phyloP scores from a whole-genome alignment of 2,329 filamentous ascomycete genomes.

The Dactylellina drechsleri region DNA sequence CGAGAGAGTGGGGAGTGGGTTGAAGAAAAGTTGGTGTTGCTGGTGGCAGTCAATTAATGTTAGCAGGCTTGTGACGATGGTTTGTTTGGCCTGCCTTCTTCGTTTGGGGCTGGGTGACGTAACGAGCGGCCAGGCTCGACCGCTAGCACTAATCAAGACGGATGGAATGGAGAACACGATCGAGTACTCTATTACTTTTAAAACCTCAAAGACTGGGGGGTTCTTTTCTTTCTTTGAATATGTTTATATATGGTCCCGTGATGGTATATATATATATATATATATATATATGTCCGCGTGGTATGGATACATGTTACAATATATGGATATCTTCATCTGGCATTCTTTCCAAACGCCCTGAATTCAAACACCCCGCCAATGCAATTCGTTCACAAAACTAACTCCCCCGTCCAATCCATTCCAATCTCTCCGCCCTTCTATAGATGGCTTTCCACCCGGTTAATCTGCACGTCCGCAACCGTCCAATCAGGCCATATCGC shows the following conservation, averaged over 20 bases:
- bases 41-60: constrained; percentile 30
- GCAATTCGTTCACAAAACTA: background rate
- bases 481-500: constrained; percentile 96
- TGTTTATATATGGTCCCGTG: no score
- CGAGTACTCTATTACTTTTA: no score
- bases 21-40: constrained; percentile 6
- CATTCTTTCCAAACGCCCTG: constrained; percentile 1
- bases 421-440: background rate
- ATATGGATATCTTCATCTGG: no score
- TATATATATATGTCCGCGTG: no score
- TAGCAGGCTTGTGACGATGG: constrained; percentile 30
- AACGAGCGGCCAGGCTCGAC: constrained; percentile 9
- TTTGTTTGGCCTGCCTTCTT: constrained; percentile 10
- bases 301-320: no score
- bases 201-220: no score
- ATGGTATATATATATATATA: no score
- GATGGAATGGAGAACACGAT: no score
- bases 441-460: constrained; percentile 74
- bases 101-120: constrained; percentile 45
- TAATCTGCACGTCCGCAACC: constrained; percentile 72
- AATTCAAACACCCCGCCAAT: background rate
- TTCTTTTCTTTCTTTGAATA: no score
- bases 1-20: constrained; percentile 11
- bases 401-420: background rate
- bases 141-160: no score